Percentiles rank a stretch among this genome's conserved stretches.
Evolutionary conservation across 345 rosid species (phyloP).

Genomic region (Pugionium dolabratum): DNA sequence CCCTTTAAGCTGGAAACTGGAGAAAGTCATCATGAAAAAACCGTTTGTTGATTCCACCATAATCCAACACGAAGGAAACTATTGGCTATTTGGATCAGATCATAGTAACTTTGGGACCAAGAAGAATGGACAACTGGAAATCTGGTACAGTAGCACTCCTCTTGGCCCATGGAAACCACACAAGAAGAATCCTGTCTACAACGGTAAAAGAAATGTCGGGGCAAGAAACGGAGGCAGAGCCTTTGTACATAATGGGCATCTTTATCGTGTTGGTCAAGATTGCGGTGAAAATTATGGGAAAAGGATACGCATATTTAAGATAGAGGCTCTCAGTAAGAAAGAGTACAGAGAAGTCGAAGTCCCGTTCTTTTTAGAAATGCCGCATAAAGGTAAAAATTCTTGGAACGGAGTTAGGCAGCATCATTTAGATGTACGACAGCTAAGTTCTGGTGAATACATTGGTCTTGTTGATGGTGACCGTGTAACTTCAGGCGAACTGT

Average conservation of each 20-base stretch:
- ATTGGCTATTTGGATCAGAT: constrained; percentile 91
- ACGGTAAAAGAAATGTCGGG: constrained; percentile 55
- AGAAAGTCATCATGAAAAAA: constrained; percentile 63
- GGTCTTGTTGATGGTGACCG: constrained; percentile 91
- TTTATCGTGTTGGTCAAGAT: constrained; percentile 96
- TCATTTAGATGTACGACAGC: constrained; percentile 77
- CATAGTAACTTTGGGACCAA: constrained; percentile 62
- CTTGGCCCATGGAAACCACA: constrained; percentile 95
- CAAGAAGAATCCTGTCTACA: constrained; percentile 84
- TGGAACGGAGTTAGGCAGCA: constrained; percentile 91
- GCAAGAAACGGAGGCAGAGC: constrained; percentile 97
- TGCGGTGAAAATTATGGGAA: constrained; percentile 85
- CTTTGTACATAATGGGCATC: constrained; percentile 60
- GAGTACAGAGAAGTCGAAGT: constrained; percentile 81
- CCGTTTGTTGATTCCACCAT: constrained; percentile 72
- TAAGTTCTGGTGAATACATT: constrained; percentile 79
- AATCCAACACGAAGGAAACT: constrained; percentile 57
- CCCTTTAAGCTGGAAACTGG: constrained; percentile 79
- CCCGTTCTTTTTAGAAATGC: constrained; percentile 50
- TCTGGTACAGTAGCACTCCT: constrained; percentile 85
- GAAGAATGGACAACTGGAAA: constrained; percentile 81
- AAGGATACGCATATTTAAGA: constrained; percentile 59
- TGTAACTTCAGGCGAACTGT: constrained; percentile 69
- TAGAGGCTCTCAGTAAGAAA: constrained; percentile 61
- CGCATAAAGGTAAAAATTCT: constrained; percentile 64